These are phyloP conservation scores for Benincasa hispida DNA, from an alignment of 306 rosid species.

Conservation along the genomic window DNA sequence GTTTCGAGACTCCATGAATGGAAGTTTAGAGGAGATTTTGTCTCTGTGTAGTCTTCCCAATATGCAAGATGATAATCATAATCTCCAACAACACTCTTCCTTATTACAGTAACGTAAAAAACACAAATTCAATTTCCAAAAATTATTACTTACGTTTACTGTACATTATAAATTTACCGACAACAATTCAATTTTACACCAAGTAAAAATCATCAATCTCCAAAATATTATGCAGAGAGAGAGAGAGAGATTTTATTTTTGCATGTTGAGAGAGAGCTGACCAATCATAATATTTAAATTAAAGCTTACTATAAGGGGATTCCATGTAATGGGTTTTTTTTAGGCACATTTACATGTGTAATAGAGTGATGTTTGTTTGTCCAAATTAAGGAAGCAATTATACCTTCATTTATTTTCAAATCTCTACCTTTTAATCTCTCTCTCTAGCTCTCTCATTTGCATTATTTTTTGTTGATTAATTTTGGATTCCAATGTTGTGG, in stretches of 20 bases:
- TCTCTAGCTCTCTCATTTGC: neutral
- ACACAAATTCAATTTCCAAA: neutral
- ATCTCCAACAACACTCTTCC: neutral
- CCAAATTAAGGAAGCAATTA: neutral
- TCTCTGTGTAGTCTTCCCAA: slow-evolving; percentile 45
- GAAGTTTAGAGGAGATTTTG: slow-evolving; percentile 74
- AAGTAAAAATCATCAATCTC: neutral
- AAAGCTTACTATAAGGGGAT: neutral
- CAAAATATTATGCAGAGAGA: neutral
- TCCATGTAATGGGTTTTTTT: slow-evolving; percentile 1
- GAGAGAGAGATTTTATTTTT: neutral
- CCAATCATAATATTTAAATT: neutral
- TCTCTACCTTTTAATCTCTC: neutral
- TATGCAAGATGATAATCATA: slow-evolving; percentile 26
- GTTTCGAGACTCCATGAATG: slow-evolving; percentile 45
- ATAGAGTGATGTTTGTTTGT: neutral
- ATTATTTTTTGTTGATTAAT: too few species aligned
- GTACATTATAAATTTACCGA: neutral
- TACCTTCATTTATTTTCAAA: neutral
- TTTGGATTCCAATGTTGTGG: too few species aligned
- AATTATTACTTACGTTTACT: slow-evolving; percentile 2
- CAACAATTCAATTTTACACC: slow-evolving; percentile 1
- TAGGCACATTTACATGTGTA: neutral
- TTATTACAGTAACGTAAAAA: slow-evolving; percentile 1
- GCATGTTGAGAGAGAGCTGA: neutral